Conservation (phyloP, 2,329 filamentous ascomycete genomes). For the Alternaria sp. region DNA sequence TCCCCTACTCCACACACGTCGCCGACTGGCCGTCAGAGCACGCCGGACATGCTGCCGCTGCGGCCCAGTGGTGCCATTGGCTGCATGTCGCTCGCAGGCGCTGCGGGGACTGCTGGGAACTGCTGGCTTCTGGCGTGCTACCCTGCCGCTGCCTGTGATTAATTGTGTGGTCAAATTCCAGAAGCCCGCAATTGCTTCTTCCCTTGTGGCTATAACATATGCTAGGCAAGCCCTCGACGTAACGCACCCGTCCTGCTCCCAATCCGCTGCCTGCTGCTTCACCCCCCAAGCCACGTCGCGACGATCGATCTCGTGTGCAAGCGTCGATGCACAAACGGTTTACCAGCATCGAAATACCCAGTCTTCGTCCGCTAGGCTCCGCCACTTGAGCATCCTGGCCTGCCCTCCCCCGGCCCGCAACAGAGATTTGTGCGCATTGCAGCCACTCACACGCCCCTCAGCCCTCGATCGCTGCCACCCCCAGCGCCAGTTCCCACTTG, state of each 20-base stretch:
- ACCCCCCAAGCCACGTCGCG: not conserved
- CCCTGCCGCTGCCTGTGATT: not conserved
- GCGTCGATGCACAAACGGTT: conserved; percentile 15
- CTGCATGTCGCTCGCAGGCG: not conserved
- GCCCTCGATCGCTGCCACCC: conserved; percentile 24
- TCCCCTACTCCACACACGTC: conserved; percentile 2
- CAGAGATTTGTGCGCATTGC: conserved; percentile 21
- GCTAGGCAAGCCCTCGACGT: conserved; percentile 5
- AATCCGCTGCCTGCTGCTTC: not conserved
- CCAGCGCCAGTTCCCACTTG: conserved; percentile 15
- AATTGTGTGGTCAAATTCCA: not conserved
- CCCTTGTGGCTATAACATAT: conserved; percentile 6
- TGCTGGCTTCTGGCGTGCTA: not conserved
- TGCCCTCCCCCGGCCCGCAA: conserved; percentile 12
- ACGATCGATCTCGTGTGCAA: not conserved
- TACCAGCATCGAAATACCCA: conserved; percentile 14
- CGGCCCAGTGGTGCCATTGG: not conserved
- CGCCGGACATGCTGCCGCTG: conserved; percentile 1
- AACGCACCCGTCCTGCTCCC: not conserved
- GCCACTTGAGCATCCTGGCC: conserved; percentile 17
- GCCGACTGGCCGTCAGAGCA: conserved; percentile 2
- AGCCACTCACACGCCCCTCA: conserved; percentile 12
- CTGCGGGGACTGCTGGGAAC: conserved; percentile 1
- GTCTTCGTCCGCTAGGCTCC: conserved; percentile 9
- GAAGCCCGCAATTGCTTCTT: conserved; percentile 12